Conservation (phyloP, 2,329 filamentous ascomycete species). For the Aureobasidium leucospermi region DNA sequence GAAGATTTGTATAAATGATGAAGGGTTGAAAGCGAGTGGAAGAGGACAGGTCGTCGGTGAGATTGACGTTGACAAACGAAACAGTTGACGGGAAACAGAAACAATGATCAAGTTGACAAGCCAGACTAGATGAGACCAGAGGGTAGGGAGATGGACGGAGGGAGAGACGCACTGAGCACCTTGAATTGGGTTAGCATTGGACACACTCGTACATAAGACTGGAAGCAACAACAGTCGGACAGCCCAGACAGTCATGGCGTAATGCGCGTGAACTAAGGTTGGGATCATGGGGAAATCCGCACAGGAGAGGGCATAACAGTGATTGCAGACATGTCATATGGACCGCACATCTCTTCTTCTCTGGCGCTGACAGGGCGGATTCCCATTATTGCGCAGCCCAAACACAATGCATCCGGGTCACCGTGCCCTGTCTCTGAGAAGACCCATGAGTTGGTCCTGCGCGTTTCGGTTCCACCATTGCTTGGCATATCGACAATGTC, state of each 20-base stretch:
- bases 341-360: slow-evolving; percentile 4
- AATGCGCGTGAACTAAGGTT: slow-evolving; percentile 12
- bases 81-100: not conserved
- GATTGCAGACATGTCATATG: slow-evolving; percentile 13
- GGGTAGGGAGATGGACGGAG: not conserved
- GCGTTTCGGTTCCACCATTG: slow-evolving; percentile 5
- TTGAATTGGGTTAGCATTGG: slow-evolving; percentile 4
- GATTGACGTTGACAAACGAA: not conserved
- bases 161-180: not conserved
- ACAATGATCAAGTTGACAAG: slow-evolving; percentile 2
- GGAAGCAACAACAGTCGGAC: slow-evolving; percentile 6
- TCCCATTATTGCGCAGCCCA: not conserved
- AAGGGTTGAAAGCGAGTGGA: not conserved
- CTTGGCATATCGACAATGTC: slow-evolving; percentile 7
- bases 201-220: slow-evolving; percentile 9
- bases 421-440: not conserved
- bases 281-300: slow-evolving; percentile 7
- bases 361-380: slow-evolving; percentile 9
- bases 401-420: slow-evolving; percentile 3
- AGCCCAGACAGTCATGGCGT: slow-evolving; percentile 13
- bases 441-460: slow-evolving; percentile 5
- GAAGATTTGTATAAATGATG: not conserved
- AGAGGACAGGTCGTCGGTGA: not conserved
- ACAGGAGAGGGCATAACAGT: slow-evolving; percentile 1
- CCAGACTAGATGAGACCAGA: slow-evolving; percentile 10